Percentiles rank a stretch among this genome's conserved stretches.
These are phyloP conservation scores for Martiniozyma abietophila DNA, from an alignment of 805 yeast species.

Conservation along the genomic window DNA sequence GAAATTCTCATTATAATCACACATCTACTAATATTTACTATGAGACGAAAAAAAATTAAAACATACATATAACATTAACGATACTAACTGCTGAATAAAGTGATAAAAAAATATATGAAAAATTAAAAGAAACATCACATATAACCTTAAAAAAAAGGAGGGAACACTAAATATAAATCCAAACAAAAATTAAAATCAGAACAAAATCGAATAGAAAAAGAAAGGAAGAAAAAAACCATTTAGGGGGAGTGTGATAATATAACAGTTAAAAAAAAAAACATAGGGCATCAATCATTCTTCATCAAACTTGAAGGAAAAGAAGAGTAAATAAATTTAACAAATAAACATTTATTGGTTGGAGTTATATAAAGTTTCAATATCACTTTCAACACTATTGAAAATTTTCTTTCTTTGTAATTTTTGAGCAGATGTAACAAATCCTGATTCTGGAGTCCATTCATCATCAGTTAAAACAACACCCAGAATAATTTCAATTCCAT, in stretches of 20 bases:
- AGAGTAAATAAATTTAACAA: background rate
- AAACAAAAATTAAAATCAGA: no score
- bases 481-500: slow-evolving; percentile 75
- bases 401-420: slow-evolving; percentile 92
- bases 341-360: slow-evolving; percentile 10
- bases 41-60: no score
- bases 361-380: slow-evolving; percentile 57
- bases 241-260: background rate
- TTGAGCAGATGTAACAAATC: slow-evolving; percentile 90
- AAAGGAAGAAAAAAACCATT: background rate
- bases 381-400: slow-evolving; percentile 53
- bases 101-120: no score
- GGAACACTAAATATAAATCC: no score
- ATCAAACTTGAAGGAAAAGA: background rate
- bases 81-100: no score
- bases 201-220: background rate
- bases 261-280: slow-evolving; percentile 1
- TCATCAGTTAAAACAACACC: slow-evolving; percentile 73
- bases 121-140: no score
- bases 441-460: slow-evolving; percentile 98
- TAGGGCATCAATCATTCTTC: background rate
- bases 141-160: no score
- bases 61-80: no score
- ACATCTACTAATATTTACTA: no score
- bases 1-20: no score